Base-by-base conservation (phyloP, 163 green algal species). In the Prototheca wickerhamii region DNA sequence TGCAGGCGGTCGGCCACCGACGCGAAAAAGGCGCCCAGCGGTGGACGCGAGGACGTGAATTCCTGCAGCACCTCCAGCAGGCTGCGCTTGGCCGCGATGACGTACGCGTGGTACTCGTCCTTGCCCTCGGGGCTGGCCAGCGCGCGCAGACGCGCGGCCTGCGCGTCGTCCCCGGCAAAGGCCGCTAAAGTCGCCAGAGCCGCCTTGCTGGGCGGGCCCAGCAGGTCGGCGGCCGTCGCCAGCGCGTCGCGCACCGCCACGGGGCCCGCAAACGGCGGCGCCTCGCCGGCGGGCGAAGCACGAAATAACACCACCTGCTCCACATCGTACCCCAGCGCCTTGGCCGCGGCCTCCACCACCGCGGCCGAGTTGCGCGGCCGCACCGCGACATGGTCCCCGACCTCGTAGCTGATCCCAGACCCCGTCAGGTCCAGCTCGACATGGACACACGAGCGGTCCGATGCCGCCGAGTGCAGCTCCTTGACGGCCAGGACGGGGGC, bases 311-410 rank as follows among this genome's bases (percentile, higher is more conserved):
- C 42, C 18, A 62, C 18, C 29, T 8, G 12, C 30, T 32, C 25
- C 12, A 44, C 42, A 3, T 65, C 59, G 10, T 33, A 12, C 2
- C 81, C 79, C 51, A 96, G 73, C 26, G 82, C 56, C 10, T 51
- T 34, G 4, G 88, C 87, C 2, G 78, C 84, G 25, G 73, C 56
- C 26, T 79, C 61, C 10, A 97, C 87, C 2, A 90, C 69, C 0
- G 79, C 73, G 0, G 63, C 35, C 4, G 58, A 59, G 78, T 99
- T 99, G 40, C 87, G 74, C 0, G 87, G 74, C 52, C 86, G 83
- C 20, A 99, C 69, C 26, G 80, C 93, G 50, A 97, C 78, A 63
- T 98, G 80, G 74, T 99, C 93, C 0, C 93, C 92, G 20, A 65
- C 51, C 50, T 66, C 55, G 8, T 77, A 69, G 21, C 33, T 35